These are phyloP conservation scores for Leccinum truebloodii DNA, from an alignment of 768 basidiomycete genomes.

Conservation along the genomic window DNA sequence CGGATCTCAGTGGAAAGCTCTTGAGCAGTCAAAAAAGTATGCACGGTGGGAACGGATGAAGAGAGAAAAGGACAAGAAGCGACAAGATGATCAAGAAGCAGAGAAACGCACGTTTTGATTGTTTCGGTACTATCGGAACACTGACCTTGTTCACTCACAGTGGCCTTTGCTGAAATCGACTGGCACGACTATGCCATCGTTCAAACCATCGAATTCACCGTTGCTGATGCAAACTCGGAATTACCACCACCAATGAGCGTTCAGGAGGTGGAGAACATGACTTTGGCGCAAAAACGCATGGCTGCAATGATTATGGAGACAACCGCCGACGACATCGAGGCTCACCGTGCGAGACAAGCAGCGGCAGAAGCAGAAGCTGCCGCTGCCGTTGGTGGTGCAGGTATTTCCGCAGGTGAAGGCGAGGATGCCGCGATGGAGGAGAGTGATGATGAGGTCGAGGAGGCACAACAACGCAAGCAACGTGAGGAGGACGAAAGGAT, in stretches of 20 bases:
- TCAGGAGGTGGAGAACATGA: conserved; percentile 95
- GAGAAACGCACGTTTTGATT: conserved; percentile 67
- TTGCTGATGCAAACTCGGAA: conserved; percentile 86
- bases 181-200: conserved; percentile 99
- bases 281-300: conserved; percentile 96
- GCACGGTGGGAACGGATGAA: conserved; percentile 89
- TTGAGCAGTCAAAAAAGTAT: conserved; percentile 74
- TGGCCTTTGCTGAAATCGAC: conserved; percentile 96
- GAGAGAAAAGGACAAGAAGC: conserved; percentile 81
- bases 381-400: conserved; percentile 69
- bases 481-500: conserved; percentile 69
- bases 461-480: conserved; percentile 55
- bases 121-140: neutral
- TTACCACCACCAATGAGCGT: conserved; percentile 97
- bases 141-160: conserved; percentile 37
- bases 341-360: conserved; percentile 76
- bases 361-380: conserved; percentile 86
- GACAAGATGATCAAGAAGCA: conserved; percentile 89
- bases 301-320: conserved; percentile 98
- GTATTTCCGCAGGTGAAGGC: conserved; percentile 43
- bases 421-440: conserved; percentile 76
- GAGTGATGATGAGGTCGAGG: conserved; percentile 81
- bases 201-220: conserved; percentile 96
- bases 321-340: conserved; percentile 83
- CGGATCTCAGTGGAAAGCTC: conserved; percentile 71